Evolutionary conservation across 2,329 filamentous ascomycete genomes (phyloP).

Genomic region (Sphaerulina vaccinii): DNA sequence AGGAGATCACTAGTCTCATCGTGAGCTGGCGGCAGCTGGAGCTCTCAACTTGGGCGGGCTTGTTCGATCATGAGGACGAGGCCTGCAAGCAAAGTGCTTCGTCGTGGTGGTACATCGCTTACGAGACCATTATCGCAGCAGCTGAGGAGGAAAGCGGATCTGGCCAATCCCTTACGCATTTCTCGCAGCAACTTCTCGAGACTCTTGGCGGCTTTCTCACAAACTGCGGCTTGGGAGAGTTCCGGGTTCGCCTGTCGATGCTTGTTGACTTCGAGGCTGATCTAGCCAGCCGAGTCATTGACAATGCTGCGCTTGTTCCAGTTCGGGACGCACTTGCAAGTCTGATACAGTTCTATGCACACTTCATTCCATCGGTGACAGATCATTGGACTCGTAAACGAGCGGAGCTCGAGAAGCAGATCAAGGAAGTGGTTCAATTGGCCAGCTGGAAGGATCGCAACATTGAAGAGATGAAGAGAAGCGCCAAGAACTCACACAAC

Average conservation of each 20-base stretch:
- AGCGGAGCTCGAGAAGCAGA: slow-evolving; percentile 76
- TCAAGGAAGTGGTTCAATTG: slow-evolving; percentile 88
- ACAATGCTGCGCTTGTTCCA: slow-evolving; percentile 41
- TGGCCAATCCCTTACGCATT: slow-evolving; percentile 50
- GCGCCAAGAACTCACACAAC: slow-evolving; percentile 82
- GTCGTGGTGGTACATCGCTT: slow-evolving; percentile 96
- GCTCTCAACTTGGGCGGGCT: slow-evolving; percentile 82
- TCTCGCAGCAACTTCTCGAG: slow-evolving; percentile 68
- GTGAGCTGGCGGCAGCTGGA: slow-evolving; percentile 90
- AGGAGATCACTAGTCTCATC: slow-evolving; percentile 75
- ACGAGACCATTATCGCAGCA: slow-evolving; percentile 77
- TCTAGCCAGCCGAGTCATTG: slow-evolving; percentile 59
- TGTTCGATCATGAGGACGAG: slow-evolving; percentile 79
- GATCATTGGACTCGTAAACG: slow-evolving; percentile 68
- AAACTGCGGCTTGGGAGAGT: slow-evolving; percentile 77
- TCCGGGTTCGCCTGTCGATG: slow-evolving; percentile 67
- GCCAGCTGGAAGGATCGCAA: slow-evolving; percentile 99
- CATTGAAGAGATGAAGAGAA: slow-evolving; percentile 82
- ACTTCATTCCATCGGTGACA: slow-evolving; percentile 66
- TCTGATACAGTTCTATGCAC: slow-evolving; percentile 71
- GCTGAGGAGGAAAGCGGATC: slow-evolving; percentile 38
- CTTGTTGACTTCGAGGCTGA: slow-evolving; percentile 63
- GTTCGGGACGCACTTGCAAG: slow-evolving; percentile 69
- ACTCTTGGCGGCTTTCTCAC: slow-evolving; percentile 78
- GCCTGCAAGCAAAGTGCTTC: slow-evolving; percentile 75